Evolutionary conservation across 805 yeast species (phyloP), one percentile per base, ranked within the genome.

Genomic region (Kodamaea neixiangensis): DNA sequence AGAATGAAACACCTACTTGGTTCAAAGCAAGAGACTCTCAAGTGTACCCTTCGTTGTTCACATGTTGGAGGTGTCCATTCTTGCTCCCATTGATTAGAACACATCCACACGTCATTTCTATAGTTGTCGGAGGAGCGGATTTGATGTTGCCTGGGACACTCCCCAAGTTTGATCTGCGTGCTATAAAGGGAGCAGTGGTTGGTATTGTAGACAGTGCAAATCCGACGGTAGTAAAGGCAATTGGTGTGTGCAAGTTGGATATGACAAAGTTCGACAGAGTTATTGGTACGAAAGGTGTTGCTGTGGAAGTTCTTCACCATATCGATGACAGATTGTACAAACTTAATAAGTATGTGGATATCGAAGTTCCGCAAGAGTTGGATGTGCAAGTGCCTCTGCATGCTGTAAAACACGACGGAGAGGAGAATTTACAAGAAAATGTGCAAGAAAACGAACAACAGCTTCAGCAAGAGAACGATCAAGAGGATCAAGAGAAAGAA

Each of bases 51-150:
- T 81, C 97, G 0, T 69, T 89, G 1, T 87, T 76, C 61, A 82
- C 89, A 0, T 65, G 86, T 38, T 89, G 96, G 94, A 73, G 75
- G 19, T 76, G 80, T 35, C 90, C 92, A 0, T 79, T 69, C 52
- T 49, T 89, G 10, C 57, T 90, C 18, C 96, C 96, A 0, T 63
- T 77, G 0, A 80, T 92, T 2, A 68, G 72, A 51, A 92, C 97
- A 0, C 91, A 89, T 62, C 80, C 80, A 10, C 81, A 78, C 57
- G 97, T 93, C 1, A 76, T 93, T 14, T 85, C 79, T 45, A 80
- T 82, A 10, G 68, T 91, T n/a, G 69, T 76, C 29, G 81, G 81
- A 51, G 97, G 97, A 10, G 97, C 98, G 0, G 80, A 87, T 58
- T 67, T 88, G 54, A 87, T 87, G 91, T 72, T 86, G 31, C 87